These are phyloP conservation scores for Bipolaris oryzae DNA, from an alignment of 2,329 filamentous ascomycete genomes.

Conservation along the genomic window DNA sequence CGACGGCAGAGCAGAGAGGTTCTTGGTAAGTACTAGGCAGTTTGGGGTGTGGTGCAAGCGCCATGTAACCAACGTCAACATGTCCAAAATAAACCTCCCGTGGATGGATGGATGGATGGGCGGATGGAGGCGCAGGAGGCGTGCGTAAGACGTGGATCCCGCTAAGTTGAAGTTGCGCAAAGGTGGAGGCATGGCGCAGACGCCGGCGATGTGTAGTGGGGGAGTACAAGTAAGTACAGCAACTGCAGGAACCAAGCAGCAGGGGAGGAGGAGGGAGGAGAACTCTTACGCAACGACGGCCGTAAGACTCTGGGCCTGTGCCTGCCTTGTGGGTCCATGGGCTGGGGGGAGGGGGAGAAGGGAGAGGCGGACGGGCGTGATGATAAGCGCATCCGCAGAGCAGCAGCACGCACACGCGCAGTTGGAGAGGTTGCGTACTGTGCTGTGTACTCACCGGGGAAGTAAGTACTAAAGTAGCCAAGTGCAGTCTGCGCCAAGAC, in stretches of 20 bases:
- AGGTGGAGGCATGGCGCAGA: conserved; percentile 22
- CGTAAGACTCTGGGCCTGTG: not conserved
- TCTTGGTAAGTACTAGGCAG: not conserved
- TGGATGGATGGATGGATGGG: not conserved
- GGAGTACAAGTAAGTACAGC: not conserved
- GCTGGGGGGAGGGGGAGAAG: not conserved
- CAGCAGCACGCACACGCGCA: too few relatives aligned
- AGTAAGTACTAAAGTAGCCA: too few relatives aligned
- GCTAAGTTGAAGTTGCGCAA: conserved; percentile 6
- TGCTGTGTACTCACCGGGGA: too few relatives aligned
- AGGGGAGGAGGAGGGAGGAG: conserved; percentile 1
- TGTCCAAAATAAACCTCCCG: not conserved
- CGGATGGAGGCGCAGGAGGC: conserved; percentile 1
- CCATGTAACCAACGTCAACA: conserved; percentile 8
- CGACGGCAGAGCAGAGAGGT: not conserved
- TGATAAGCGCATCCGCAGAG: too few relatives aligned
- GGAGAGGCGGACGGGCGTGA: too few relatives aligned
- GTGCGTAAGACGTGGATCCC: conserved; percentile 22
- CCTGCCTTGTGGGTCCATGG: not conserved
- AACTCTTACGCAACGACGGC: not conserved
- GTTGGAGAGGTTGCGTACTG: too few relatives aligned
- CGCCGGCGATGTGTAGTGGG: conserved; percentile 24
- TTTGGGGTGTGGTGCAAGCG: conserved; percentile 7
- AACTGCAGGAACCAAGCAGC: conserved; percentile 25
- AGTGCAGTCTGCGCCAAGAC: too few relatives aligned